phyloP scores from a whole-genome alignment of 345 rosid species.

The Pistacia vera region DNA sequence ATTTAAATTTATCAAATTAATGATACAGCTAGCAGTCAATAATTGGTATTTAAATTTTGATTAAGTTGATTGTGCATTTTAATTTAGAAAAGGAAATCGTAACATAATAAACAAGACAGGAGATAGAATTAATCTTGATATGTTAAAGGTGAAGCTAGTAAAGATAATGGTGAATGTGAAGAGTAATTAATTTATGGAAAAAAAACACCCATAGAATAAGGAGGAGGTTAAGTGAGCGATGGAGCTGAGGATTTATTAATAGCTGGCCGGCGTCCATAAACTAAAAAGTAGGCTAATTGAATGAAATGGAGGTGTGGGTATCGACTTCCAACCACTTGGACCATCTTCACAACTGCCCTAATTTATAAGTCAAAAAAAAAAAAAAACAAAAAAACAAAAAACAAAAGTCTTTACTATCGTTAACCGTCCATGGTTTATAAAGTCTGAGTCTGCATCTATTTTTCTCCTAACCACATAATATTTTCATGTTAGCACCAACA shows the following conservation, averaged over 20 bases:
- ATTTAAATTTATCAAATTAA: too few relatives aligned
- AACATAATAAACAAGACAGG: too few relatives aligned
- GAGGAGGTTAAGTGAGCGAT: too few relatives aligned
- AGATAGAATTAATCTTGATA: too few relatives aligned
- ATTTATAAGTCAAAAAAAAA: constrained; percentile 15
- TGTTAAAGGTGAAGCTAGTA: too few relatives aligned
- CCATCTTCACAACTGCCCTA: constrained; percentile 42
- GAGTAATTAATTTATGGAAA: too few relatives aligned
- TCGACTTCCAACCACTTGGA: constrained; percentile 59
- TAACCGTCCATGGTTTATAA: not conserved
- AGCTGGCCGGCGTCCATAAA: constrained; percentile 36
- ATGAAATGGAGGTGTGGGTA: constrained; percentile 40
- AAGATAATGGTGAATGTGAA: too few relatives aligned
- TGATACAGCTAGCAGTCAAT: too few relatives aligned
- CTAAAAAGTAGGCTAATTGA: constrained; percentile 65
- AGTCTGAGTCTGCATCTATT: not conserved
- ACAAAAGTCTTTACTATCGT: not conserved
- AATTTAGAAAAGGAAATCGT: too few relatives aligned
- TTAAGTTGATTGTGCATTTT: too few relatives aligned
- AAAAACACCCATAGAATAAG: too few relatives aligned
- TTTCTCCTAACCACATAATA: not conserved
- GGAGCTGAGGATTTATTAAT: not conserved
- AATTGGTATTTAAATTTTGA: too few relatives aligned
- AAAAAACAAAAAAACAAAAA: not conserved
- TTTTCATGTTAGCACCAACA: constrained; percentile 5